Base-by-base conservation (phyloP, 768 basidiomycete species). In the Mycena galopus region DNA sequence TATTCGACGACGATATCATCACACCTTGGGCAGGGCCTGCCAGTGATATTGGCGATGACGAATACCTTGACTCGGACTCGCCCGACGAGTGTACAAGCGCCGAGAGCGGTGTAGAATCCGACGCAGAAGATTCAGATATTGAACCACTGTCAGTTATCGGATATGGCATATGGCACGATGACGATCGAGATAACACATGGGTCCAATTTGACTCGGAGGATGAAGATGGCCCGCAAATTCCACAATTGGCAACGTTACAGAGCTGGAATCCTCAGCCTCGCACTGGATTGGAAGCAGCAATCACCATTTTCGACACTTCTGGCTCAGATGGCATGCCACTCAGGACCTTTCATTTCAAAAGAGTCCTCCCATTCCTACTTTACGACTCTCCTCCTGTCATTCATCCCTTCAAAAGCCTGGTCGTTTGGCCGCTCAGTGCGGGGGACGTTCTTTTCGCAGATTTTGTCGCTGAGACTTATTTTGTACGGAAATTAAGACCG, bases 361-460 rank as follows among this genome's bases (percentile, higher is more conserved):
- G 64, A 23, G 25, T 71, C 21, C 51, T 78, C 12, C 65, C 60
- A 5, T 79, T 75, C 72, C 75, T 71, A 57, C 42, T 80, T 14
- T 78, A 78, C 64, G 75, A 65, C 37, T 81, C 81, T 11, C 80
- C 81, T 12, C 81, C 80, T 14, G 67, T 69, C 4, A 39, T 81
- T 25, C 80, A 81, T 64, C 81, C 79, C 10, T 67, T 65, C n/a
- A 66, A 75, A 57, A 57, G 72, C 17, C 72, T 81, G 27, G 68
- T 80, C 3, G 76, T 78, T 23, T 81, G 80, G 80, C 77, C 81
- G 16, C 69, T 81, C n/a, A 72, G 78, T 57, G 77, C 64, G 19
- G 80, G 81, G 2, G 77, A 79, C 27, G 62, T 81, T 12, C 71
- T 81, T 2, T 81, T 81, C 61, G 75, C 74, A 10, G 79, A 81